Evolutionary conservation across 495 filamentous ascomycete genomes (phyloP).

Genomic region (Penicillium desertorum): DNA sequence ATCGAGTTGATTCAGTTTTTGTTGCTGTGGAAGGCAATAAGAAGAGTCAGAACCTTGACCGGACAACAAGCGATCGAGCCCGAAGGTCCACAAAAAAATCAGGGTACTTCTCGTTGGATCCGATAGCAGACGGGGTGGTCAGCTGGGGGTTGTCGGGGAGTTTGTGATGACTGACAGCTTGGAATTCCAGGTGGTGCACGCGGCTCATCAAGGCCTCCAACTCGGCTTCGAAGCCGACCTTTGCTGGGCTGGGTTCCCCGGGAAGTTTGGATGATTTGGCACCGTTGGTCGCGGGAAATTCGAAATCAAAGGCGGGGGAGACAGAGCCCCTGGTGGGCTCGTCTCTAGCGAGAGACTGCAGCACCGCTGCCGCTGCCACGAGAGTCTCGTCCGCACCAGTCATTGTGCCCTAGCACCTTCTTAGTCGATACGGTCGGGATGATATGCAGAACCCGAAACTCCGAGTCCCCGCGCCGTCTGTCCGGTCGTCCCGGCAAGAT

Average conservation of each 20-base stretch:
- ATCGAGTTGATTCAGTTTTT: conserved; percentile 20
- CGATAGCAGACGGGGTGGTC: conserved; percentile 52
- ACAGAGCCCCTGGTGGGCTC: conserved; percentile 39
- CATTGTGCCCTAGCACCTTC: conserved; percentile 47
- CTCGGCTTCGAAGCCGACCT: conserved; percentile 67
- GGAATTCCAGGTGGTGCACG: conserved; percentile 66
- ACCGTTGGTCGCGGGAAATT: conserved; percentile 36
- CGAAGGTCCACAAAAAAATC: conserved; percentile 42
- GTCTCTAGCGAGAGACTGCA: conserved; percentile 61
- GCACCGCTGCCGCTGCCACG: conserved; percentile 59
- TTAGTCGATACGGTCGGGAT: no score
- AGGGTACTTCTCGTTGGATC: conserved; percentile 34
- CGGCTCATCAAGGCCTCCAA: conserved; percentile 65
- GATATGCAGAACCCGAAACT: no score
- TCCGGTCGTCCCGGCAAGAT: no score
- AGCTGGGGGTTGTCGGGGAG: conserved; percentile 48
- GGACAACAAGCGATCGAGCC: conserved; percentile 41
- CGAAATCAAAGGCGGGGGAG: conserved; percentile 42
- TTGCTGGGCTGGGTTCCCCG: conserved; percentile 60
- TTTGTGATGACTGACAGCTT: conserved; percentile 58
- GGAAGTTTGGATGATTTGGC: conserved; percentile 57
- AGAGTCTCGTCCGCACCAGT: conserved; percentile 59
- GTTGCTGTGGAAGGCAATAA: conserved; percentile 33
- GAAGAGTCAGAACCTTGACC: conserved; percentile 40
- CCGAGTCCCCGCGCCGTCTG: no score